Percentiles rank a stretch among this genome's conserved stretches.
phyloP scores from a whole-genome alignment of 306 rosid genomes.

The Senna tora region DNA sequence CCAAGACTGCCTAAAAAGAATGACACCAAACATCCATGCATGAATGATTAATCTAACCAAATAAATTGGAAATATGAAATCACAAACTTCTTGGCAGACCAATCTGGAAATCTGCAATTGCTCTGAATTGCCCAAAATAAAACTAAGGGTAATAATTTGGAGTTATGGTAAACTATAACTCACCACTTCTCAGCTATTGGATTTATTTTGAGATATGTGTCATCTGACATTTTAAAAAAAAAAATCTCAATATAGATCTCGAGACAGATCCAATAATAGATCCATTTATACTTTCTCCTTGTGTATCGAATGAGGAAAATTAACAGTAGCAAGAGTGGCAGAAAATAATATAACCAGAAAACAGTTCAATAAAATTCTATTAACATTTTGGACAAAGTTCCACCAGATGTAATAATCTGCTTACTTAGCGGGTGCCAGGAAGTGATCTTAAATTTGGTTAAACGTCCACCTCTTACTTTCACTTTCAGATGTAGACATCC shows the following conservation, averaged over 20 bases:
- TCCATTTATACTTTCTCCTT: too few relatives aligned
- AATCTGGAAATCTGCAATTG: not conserved
- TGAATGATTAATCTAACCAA: not conserved
- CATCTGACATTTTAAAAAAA: too few relatives aligned
- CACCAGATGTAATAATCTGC: not conserved
- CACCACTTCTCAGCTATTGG: too few relatives aligned
- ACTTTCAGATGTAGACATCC: not conserved
- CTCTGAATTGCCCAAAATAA: not conserved
- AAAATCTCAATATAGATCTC: too few relatives aligned
- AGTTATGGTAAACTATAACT: too few relatives aligned
- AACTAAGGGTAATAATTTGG: too few relatives aligned
- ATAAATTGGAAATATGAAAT: too few relatives aligned
- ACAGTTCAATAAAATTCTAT: not conserved
- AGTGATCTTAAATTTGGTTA: not conserved
- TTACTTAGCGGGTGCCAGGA: not conserved
- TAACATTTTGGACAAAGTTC: not conserved
- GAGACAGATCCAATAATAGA: too few relatives aligned
- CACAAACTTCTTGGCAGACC: not conserved
- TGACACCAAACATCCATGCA: not conserved
- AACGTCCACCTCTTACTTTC: not conserved
- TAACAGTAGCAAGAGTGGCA: not conserved
- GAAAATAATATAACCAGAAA: not conserved
- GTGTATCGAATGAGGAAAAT: not conserved
- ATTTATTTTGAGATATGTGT: too few relatives aligned
- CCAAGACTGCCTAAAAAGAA: not conserved